Base-by-base conservation (phyloP, 306 rosid species). In the Cercis canadensis region DNA sequence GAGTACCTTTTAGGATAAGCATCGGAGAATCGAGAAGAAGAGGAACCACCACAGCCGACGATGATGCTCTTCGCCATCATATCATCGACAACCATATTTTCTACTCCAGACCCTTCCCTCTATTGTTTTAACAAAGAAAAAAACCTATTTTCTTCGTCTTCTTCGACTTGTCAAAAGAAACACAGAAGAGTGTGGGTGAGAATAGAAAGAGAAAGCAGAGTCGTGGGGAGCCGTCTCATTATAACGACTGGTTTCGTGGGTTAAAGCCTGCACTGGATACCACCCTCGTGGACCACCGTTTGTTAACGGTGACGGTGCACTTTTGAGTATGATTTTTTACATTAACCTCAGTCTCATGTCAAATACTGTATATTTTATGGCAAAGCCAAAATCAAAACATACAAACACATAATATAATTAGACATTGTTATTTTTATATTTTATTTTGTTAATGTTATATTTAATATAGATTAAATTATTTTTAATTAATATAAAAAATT, bases 1-100 rank as follows among this genome's bases (percentile, higher is more conserved):
- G 80, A 58, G 69, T 83, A 88, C 98, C 98, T 87, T 88, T 85
- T 82, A 75, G 92, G 88, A 84, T 75, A 87, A 72, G 86, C 94
- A 80, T 77, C 85, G 52, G 89, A 83, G 79, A 93, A 88, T 62
- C 89, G 86, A 77, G 82, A 77, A 72, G 92, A 85, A 67, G 81
- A 73, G 71, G 85, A 87, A 75, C 74, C 80, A 61, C 89, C 88
- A 78, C 45, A 86, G 62, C 79, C 79, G 60, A 83, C 62, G 83
- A 74, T 50, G 87, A 86, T 72, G 79, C 84, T 72, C 87, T 80
- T 82, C 74, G 69, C 81, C 87, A 78, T 74, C 80, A 76, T 78
- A 84, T 89, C 92, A 84, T 94, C 88, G 81, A 87, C 93, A 79
- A 81, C 78, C 82, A 76, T 80, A 49, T 41, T 79, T 67, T 62